Base-by-base conservation (phyloP, 352 stramenopile genomes). In the Pythium periplocum region DNA sequence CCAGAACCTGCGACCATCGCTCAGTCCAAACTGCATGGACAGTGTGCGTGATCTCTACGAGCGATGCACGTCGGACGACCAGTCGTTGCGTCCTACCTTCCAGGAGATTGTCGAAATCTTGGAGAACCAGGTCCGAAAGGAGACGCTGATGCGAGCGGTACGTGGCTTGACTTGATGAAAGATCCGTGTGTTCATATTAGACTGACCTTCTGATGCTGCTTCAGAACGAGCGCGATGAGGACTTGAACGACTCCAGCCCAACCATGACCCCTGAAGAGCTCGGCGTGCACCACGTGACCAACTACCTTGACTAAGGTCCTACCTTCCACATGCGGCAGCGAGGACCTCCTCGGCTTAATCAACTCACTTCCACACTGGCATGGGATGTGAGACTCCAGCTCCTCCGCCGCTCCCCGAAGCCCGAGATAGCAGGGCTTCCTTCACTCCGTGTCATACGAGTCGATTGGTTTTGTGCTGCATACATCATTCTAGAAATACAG, bases 81-180 rank as follows among this genome's bases (percentile, higher is more conserved):
- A 90, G 59, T 76, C 69, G 8, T 44, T 66, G 46, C 83, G 85
- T 39, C 85, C 85, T 8, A 91, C 85, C 2, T 95, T 95, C 51
- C 73, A 95, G 54, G 83, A 91, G 48, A 95, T 95, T 45, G 79
- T 95, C 45, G 72, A 88, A 53, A 77, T 88, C 37, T 66, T 95
- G 17, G 85, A 95, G 57, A 93, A 87, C 63, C 71, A 90, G 48
- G 79, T 95, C 26, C 78, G 83, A 61, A 87, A 89, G 59, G 85
- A 95, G 62, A 89, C 83, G 9, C 66, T 93, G n/a, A 73, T 90
- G 59, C 73, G 78, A 36, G 72, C 83, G 68, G 84, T 91, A 73
- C 40, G 80, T 73, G 43, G 60, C 54, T 51, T 37, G 53, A 0
- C 0, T 52, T 61, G 33, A 26, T 26, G 17, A 26, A 26, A 26